phyloP scores from a whole-genome alignment of 208 protist genomes.

The Tritrichomonas foetus region DNA sequence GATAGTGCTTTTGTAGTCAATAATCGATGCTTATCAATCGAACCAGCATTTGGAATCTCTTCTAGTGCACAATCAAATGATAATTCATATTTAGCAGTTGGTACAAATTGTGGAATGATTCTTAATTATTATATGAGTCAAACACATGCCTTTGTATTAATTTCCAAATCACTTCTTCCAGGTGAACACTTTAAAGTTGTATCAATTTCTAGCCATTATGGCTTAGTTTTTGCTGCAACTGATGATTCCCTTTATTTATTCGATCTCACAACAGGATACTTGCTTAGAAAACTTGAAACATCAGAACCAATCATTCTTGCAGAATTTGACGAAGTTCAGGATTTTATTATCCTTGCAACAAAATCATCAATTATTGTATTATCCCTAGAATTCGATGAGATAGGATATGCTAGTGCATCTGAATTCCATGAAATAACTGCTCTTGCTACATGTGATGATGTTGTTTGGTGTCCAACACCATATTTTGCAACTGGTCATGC shows the following conservation, averaged over 20 bases:
- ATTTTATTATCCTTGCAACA: neutral
- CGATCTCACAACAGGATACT: neutral
- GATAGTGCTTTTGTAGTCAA: neutral
- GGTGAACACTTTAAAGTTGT: neutral
- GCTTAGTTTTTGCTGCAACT: neutral
- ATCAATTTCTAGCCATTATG: neutral
- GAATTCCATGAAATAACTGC: neutral
- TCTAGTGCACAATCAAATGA: neutral
- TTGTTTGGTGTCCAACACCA: neutral
- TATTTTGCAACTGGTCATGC: neutral
- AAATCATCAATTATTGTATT: neutral
- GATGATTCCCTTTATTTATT: neutral
- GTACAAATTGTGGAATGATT: neutral
- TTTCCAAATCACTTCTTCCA: neutral
- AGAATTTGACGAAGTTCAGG: neutral
- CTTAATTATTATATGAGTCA: too few relatives aligned
- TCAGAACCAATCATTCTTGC: neutral
- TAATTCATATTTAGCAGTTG: neutral
- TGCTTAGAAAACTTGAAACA: neutral
- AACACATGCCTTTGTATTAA: neutral
- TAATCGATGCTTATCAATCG: neutral
- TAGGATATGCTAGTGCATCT: neutral
- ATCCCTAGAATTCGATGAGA: neutral
- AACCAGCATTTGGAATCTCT: neutral
- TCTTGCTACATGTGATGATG: neutral